Base-by-base conservation (phyloP, 805 yeast genomes). In the Ogataea dorogensis region DNA sequence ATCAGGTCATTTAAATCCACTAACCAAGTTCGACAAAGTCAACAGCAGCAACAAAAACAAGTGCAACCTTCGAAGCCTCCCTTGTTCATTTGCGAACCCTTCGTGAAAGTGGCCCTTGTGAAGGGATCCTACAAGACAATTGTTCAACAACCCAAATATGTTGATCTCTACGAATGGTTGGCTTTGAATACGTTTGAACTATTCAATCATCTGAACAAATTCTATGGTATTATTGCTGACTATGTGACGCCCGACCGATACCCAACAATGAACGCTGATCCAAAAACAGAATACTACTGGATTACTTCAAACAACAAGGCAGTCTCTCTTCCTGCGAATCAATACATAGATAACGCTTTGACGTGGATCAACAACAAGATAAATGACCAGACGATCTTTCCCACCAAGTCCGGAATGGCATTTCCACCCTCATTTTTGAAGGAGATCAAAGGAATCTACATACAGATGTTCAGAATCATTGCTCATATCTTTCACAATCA, bases 101-200 rank as follows among this genome's bases (percentile, higher is more conserved):
- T 85, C 59, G 93, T 89, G 5, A 81, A 89, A 44, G 86, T 97
- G 0, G 95, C 98, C 0, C 67, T 93, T 22, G 98, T 94, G 13
- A 93, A 91, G 56, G 99, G 99, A 12, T 85, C 96, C 0, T 93
- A 88, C 67, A 88, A 86, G 54, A 89, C 98, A 1, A 93, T 93
- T 47, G 97, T 93, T 1, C 95, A 86, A 55, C 68, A 87, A 15
- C 98, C 99, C 13, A 87, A 86, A 56, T 91, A 91, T 56, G 97
- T 94, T 9, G 98, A 93, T 54, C 72, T 77, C 42, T 86, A 88
- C 37, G 99, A 93, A 59, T 93, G 99, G 99, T 69, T 93, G 12
- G 96, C 98, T 1, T 73, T 93, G 38, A 93, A 88, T 58, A 79
- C 86, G 5, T 89, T 89, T 61, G 98, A 93, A 61, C 76, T 86